Base-by-base conservation (phyloP, 2,329 filamentous ascomycete species). In the Xylaria sp. region DNA sequence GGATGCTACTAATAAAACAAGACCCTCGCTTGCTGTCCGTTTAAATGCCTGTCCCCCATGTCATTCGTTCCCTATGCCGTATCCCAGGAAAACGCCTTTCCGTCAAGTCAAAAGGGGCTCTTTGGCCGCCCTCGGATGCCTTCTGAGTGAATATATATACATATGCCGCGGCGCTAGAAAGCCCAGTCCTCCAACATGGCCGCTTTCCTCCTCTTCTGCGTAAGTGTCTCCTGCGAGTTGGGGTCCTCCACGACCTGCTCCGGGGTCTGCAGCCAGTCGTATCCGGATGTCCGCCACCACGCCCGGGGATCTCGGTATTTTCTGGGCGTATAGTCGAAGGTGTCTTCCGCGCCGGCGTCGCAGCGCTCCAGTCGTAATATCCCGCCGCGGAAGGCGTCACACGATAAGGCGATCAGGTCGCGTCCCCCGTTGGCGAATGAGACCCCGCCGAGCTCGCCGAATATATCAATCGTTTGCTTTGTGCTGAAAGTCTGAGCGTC, bases 391-490 rank as follows among this genome's bases (percentile, higher is more conserved):
- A 77, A 74, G 37, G 70, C 71, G 63, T 92, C 89, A 44, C 80
- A 82, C 63, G 88, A 90, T 8, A 89, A 80, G 2, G 91, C 76
- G 48, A 85, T 81, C n/a, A 93, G 71, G 50, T 87, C 83, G 50
- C 83, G 79, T 0, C 89, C 90, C 44, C 85, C 84, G 39, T 87
- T 83, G 4, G 86, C 77, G 60, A 92, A 86, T 18, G 79, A 77
- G 3, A 89, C 74, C 17, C 90, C 90, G 7, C 83, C 88, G 54
- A 91, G 83, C 64, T 90, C 87, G 34, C 90, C 89, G 69, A 92
- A 91, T 50, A 92, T 80, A 56, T 90, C 87, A 8, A 92, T 73
- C 0, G 82, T 83, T 70, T 92, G 89, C 69, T 85, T 85, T n/a
- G 78, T 78, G 19, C 76, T 71, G 63, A 86, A 90, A 0, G 77